Conservation (phyloP, 352 stramenopile species). For the Phytophthora vignae region DNA sequence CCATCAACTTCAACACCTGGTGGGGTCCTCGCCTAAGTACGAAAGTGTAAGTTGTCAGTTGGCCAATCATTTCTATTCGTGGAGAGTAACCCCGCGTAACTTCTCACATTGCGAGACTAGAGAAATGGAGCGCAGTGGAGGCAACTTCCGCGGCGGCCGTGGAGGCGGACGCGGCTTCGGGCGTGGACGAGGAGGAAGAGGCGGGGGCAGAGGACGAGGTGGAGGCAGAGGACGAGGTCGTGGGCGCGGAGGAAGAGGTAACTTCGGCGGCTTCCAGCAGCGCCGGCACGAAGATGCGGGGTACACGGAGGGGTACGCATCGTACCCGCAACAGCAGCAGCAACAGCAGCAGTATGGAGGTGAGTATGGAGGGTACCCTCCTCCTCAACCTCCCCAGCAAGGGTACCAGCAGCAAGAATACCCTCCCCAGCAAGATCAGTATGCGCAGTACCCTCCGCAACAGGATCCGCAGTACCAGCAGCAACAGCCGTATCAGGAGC, state of each 20-base stretch:
- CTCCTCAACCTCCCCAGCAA: constrained; percentile 7
- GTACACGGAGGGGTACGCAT: constrained; percentile 23
- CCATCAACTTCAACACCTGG: no score
- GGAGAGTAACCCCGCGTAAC: neutral
- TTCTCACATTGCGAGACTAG: neutral
- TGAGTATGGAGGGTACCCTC: constrained; percentile 5
- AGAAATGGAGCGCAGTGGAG: constrained; percentile 1
- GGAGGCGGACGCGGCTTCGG: constrained; percentile 2
- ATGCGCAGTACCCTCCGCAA: constrained; percentile 20
- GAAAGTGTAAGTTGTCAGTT: no score
- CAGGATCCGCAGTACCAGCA: constrained; percentile 18
- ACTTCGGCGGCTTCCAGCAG: constrained; percentile 27
- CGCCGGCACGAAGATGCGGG: constrained; percentile 30
- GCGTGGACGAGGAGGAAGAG: constrained; percentile 28
- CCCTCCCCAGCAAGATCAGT: constrained; percentile 21
- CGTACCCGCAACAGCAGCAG: constrained; percentile 9
- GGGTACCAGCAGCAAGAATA: constrained; percentile 12
- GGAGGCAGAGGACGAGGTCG: constrained; percentile 39
- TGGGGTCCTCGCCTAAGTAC: no score
- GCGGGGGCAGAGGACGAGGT: neutral
- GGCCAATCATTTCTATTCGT: neutral
- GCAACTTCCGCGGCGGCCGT: constrained; percentile 1
- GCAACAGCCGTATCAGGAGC: constrained; percentile 9
- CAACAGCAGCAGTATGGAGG: constrained; percentile 9
- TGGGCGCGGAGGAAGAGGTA: constrained; percentile 23